Evolutionary conservation across 441 rosid genomes (phyloP).

Genomic region (Pelargonium australe): DNA sequence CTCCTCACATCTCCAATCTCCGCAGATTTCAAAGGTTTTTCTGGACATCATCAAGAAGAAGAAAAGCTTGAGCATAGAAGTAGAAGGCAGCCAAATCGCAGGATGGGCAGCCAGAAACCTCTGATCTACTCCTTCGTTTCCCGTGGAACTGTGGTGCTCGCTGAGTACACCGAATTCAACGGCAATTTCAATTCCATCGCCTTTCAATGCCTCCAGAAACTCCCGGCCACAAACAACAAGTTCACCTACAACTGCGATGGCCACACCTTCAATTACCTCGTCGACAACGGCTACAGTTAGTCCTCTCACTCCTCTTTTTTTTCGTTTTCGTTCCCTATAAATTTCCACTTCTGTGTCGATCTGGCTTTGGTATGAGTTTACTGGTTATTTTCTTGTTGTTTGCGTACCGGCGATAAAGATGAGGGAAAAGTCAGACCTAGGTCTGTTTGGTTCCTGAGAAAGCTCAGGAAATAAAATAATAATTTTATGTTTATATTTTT

Average conservation of each 20-base stretch:
- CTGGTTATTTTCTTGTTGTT: not conserved
- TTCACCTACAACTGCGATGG: no score
- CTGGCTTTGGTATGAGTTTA: not conserved
- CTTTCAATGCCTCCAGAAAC: no score
- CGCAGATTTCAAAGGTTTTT: not conserved
- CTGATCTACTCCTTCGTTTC: not conserved
- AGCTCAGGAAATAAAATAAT: not conserved
- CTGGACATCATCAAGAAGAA: not conserved
- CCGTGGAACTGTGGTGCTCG: no score
- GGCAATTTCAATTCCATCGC: no score
- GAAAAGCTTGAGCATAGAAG: not conserved
- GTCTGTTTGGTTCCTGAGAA: conserved; percentile 1
- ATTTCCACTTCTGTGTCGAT: not conserved
- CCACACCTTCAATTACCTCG: not conserved
- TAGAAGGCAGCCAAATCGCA: not conserved
- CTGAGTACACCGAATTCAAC: no score
- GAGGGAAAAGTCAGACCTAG: not conserved
- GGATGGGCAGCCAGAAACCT: conserved; percentile 5
- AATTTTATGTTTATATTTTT: not conserved
- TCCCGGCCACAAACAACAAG: no score
- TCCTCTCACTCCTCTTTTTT: not conserved
- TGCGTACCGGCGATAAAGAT: not conserved
- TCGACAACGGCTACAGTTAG: conserved; percentile 3
- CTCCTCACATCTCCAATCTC: not conserved
- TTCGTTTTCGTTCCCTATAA: not conserved